Evolutionary conservation across 805 yeast species (phyloP), one percentile per base, ranked within the genome.

Genomic region (Kockiozyma suomiensis): DNA sequence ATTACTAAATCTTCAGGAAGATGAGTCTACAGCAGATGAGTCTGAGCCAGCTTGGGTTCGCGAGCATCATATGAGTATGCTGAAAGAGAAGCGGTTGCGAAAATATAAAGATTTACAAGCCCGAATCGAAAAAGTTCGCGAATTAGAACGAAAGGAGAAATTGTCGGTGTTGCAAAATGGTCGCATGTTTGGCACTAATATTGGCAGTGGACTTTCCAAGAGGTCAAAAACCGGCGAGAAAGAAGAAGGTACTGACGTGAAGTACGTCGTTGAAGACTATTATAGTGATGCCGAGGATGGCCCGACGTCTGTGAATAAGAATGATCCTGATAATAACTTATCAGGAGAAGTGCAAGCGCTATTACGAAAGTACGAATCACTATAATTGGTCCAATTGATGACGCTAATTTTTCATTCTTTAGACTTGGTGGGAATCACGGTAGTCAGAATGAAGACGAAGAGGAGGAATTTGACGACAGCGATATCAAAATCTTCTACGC

Each of bases 31-130:
- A 4, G 79, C 75, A 1, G 75, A 73, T 19, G 83, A 81, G 17
- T 82, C 80, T 54, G 92, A 87, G 48, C 92, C 93, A 0, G 86
- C 78, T 4, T 88, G 94, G 94, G 66, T 66, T 10, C 47, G 54
- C 10, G 62, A 57, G 37, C 43, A 57, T 30, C 64, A 61, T 30
- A 25, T 10, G 30, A 41, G 41, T n/a, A 21, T 40, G 30, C 38
- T 49, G 35, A 35, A 42, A 4, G 64, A 61, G 33, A 45, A 35
- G 12, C 54, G 56, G 1, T 33, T 51, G 25, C 55, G 53, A 10
- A 49, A 58, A 26, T 53, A 56, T 28, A 47, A 26, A 25, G 52
- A 49, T 17, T 30, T 58, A 15, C 57, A 59, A 21, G 37, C 54
- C 6, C 28, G 62, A 42, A 15, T 62, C 48, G 28, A 62, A 33